Percentiles rank a stretch among this genome's conserved stretches.
These are phyloP conservation scores for Torulaspora quercuum DNA, from an alignment of 805 yeast species.

Conservation along the genomic window DNA sequence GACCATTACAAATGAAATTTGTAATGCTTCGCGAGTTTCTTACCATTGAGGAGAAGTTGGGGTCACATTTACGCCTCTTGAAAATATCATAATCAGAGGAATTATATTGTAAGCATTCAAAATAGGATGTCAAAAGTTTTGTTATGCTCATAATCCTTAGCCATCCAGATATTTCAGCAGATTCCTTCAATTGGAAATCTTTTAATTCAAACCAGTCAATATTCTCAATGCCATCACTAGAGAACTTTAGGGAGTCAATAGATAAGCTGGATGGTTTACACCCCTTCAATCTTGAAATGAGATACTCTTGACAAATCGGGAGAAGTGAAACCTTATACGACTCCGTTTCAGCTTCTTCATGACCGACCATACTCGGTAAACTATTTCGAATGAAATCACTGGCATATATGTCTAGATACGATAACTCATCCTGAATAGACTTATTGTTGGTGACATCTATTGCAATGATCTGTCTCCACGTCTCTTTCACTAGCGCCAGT, in stretches of 20 bases:
- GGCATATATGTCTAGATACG: constrained; percentile 45
- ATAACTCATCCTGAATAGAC: constrained; percentile 42
- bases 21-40: constrained; percentile 15
- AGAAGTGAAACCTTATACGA: constrained; percentile 6
- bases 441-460: constrained; percentile 44
- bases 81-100: constrained; percentile 12
- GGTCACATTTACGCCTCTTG: constrained; percentile 23
- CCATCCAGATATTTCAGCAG: constrained; percentile 19
- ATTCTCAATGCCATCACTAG: neutral
- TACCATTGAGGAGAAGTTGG: constrained; percentile 15
- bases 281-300: constrained; percentile 14
- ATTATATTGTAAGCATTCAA: constrained; percentile 2
- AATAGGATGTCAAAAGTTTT: constrained; percentile 21
- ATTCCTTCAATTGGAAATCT: constrained; percentile 20
- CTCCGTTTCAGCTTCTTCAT: constrained; percentile 11
- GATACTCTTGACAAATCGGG: constrained; percentile 18
- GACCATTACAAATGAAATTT: constrained; percentile 20
- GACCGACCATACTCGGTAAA: constrained; percentile 24
- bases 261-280: constrained; percentile 16
- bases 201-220: constrained; percentile 19
- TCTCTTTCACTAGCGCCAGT: constrained; percentile 39
- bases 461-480: constrained; percentile 37
- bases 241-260: constrained; percentile 5
- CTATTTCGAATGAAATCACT: constrained; percentile 39
- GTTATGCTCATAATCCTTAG: constrained; percentile 18